Evolutionary conservation across 805 yeast species (phyloP), one percentile per base, ranked within the genome.

Genomic region (Saccharomycopsis synnaedendra): DNA sequence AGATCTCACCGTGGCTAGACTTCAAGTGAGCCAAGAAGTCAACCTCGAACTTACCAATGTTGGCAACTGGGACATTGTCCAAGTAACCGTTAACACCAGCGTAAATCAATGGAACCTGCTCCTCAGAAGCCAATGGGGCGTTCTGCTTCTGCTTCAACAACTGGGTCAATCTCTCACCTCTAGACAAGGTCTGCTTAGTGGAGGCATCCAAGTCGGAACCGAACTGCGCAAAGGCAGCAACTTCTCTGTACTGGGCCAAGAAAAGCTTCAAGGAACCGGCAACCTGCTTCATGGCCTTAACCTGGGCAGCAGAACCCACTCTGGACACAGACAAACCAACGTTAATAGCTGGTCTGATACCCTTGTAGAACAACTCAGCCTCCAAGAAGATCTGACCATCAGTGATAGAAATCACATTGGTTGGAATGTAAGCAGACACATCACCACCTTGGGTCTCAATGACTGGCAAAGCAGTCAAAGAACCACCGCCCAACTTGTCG

Each of bases 221-320:
- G 81, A 93, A 93, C 81, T 93, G 99, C 65, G 99, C 98, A 74
- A 93, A 93, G 65, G 99, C 98, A 70, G 98, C 98, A 64, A 93
- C 98, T 83, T 93, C 99, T 87, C 99, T 89, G 85, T 93, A 93
- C 80, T 93, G 99, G 65, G 99, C 99, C 81, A 93, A 85, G 96
- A 88, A 93, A 73, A 93, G 86, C 76, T 93, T 93, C 76, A 93
- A 85, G 62, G 98, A 93, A 84, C 98, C 99, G 62, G 98, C 98
- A 74, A 93, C 97, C 81, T 93, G 97, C 78, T 93, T 93, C 94
- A 93, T 87, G 74, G 98, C 98, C 82, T 93, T 93, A 65, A 93
- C 97, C 80, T 93, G 98, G 66, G 98, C 98, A 66, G 98, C 98
- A 58, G 97, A 90, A 76, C 98, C 98, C 77, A 93, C 98, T 81